A percentile compares a stretch with the other conserved stretches of the same genome.
phyloP scores from a whole-genome alignment of 2,329 filamentous ascomycete genomes.

The Botryotinia narcissicola region DNA sequence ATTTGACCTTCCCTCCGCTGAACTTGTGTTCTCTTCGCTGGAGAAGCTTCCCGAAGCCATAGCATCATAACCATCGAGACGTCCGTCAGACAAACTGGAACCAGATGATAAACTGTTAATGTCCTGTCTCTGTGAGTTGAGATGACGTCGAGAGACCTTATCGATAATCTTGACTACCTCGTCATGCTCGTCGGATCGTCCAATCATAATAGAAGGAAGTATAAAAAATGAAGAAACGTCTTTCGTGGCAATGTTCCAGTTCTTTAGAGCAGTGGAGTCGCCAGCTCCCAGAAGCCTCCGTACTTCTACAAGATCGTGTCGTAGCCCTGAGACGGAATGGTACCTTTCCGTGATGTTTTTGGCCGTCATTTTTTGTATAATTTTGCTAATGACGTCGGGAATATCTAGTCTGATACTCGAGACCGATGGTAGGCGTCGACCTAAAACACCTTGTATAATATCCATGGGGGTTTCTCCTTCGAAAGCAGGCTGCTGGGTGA shows the following conservation, averaged over 20 bases:
- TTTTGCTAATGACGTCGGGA: conserved; percentile 75
- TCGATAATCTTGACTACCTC: conserved; percentile 73
- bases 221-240: conserved; percentile 80
- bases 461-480: conserved; percentile 79
- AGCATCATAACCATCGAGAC: conserved; percentile 28
- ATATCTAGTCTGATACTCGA: conserved; percentile 77
- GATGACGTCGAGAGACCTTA: conserved; percentile 66
- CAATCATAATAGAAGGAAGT: conserved; percentile 77
- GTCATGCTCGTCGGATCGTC: conserved; percentile 69
- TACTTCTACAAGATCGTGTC: conserved; percentile 73
- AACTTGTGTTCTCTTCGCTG: conserved; percentile 57
- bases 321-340: conserved; percentile 82
- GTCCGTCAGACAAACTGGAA: conserved; percentile 50
- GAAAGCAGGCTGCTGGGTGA: conserved; percentile 78
- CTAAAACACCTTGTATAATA: conserved; percentile 85
- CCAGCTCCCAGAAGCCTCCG: conserved; percentile 73
- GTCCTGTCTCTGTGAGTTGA: conserved; percentile 45
- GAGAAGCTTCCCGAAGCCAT: conserved; percentile 49
- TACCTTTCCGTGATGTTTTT: conserved; percentile 87
- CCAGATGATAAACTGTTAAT: conserved; percentile 49
- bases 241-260: conserved; percentile 74
- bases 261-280: conserved; percentile 65
- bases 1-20: conserved; percentile 46
- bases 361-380: conserved; percentile 89
- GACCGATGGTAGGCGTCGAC: conserved; percentile 72